A percentile compares a stretch with the other conserved stretches of the same genome.
These are phyloP conservation scores for Musa beccarii DNA, from an alignment of 176 grass and related monocot genomes.

Conservation along the genomic window DNA sequence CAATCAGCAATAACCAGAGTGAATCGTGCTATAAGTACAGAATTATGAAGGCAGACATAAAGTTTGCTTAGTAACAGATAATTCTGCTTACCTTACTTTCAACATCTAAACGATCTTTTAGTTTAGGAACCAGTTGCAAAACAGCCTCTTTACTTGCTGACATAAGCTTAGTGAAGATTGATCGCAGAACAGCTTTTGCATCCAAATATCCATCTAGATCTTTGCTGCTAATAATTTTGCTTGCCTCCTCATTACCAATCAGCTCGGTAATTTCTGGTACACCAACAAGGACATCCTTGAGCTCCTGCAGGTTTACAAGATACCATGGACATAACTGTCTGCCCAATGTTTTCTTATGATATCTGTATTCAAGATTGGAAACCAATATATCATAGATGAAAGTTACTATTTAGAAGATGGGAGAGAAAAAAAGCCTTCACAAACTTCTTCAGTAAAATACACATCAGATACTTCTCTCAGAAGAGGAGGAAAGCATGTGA, in stretches of 20 bases:
- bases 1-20: no score
- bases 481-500: no score
- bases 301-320: conserved; percentile 42
- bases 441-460: no score
- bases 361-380: background rate
- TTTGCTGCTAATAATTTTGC: conserved; percentile 35
- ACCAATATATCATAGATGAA: no score
- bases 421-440: no score
- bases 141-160: conserved; percentile 48
- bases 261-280: conserved; percentile 61
- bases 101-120: conserved; percentile 42
- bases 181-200: conserved; percentile 38
- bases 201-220: conserved; percentile 27
- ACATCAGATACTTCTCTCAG: no score
- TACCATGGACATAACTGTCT: background rate
- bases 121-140: conserved; percentile 44
- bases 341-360: background rate
- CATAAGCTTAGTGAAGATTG: conserved; percentile 70
- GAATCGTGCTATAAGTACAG: no score
- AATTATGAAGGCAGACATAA: background rate
- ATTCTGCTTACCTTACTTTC: conserved; percentile 61
- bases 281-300: conserved; percentile 58
- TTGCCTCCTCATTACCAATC: conserved; percentile 42
- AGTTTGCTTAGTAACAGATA: background rate
- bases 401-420: no score